Evolutionary conservation across 164 flowering plant species (phyloP).

Genomic region (Tetracentron sinense): DNA sequence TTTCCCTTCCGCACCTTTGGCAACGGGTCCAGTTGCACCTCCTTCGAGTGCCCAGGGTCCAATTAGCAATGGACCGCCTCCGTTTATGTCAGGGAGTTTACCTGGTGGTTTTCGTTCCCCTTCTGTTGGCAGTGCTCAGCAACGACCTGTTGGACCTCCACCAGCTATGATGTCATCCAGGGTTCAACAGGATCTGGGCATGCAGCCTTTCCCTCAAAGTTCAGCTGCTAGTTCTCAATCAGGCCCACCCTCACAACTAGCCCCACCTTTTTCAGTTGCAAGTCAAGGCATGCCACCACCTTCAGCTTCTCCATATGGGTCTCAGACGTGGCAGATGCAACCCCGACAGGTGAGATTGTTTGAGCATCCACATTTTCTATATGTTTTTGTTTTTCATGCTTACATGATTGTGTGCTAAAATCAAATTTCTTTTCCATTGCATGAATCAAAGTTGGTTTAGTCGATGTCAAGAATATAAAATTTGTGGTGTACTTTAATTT

Average conservation of each 20-base stretch:
- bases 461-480: too few species aligned
- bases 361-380: slow-evolving; percentile 8
- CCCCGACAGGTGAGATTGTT: slow-evolving; percentile 43
- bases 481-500: too few species aligned
- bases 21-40: slow-evolving; percentile 25
- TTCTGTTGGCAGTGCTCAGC: slow-evolving; percentile 28
- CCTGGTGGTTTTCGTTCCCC: slow-evolving; percentile 42
- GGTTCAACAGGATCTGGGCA: slow-evolving; percentile 11
- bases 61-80: slow-evolving; percentile 60
- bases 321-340: slow-evolving; percentile 32
- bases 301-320: too few species aligned
- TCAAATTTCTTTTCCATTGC: too few species aligned
- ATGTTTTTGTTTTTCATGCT: neutral
- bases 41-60: slow-evolving; percentile 30
- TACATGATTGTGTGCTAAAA: too few species aligned
- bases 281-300: slow-evolving; percentile 8
- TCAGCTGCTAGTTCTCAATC: slow-evolving; percentile 15
- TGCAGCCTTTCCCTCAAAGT: slow-evolving; percentile 21
- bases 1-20: slow-evolving; percentile 29
- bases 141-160: slow-evolving; percentile 49
- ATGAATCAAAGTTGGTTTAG: too few species aligned
- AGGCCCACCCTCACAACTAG: slow-evolving; percentile 13
- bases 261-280: slow-evolving; percentile 20
- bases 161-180: slow-evolving; percentile 18
- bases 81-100: slow-evolving; percentile 25